Percentiles rank a stretch among this genome's conserved stretches.
phyloP scores from a whole-genome alignment of 2,329 filamentous ascomycete species.

The Calonectria leucothoes region DNA sequence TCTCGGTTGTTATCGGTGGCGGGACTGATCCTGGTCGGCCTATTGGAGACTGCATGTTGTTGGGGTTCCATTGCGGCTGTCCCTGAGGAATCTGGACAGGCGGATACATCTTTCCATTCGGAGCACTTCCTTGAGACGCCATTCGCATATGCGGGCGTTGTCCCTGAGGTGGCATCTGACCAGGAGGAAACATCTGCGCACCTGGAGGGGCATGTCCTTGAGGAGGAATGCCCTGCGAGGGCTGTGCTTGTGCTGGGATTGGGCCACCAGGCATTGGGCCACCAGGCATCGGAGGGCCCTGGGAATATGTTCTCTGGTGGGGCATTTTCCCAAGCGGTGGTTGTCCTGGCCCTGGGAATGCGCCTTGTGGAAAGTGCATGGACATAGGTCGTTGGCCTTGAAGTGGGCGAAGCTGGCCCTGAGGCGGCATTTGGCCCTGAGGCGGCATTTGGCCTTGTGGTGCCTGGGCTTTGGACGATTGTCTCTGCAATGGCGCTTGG shows the following conservation, averaged over 20 bases:
- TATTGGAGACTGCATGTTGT: constrained; percentile 29
- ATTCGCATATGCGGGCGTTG: constrained; percentile 8
- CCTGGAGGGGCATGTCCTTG: constrained; percentile 10
- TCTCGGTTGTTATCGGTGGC: constrained; percentile 7
- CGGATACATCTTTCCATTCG: constrained; percentile 15
- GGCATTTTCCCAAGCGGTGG: constrained; percentile 17
- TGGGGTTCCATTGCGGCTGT: constrained; percentile 29
- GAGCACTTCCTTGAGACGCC: constrained; percentile 7
- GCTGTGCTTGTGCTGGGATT: neutral
- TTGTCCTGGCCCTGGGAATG: neutral
- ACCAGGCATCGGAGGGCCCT: neutral
- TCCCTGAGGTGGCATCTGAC: constrained; percentile 7
- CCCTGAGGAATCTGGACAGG: constrained; percentile 21
- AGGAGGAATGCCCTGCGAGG: neutral
- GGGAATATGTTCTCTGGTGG: neutral
- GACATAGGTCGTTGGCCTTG: neutral
- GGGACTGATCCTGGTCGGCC: constrained; percentile 34
- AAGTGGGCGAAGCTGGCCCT: neutral
- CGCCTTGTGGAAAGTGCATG: constrained; percentile 3
- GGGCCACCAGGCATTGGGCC: neutral
- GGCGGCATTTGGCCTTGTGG: neutral
- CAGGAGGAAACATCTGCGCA: neutral
- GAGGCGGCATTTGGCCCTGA: neutral
- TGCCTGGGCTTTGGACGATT: neutral
- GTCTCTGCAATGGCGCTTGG: neutral